A percentile compares a stretch with the other conserved stretches of the same genome.
Evolutionary conservation across 2,329 filamentous ascomycete genomes (phyloP).

Genomic region (Macrophomina pseudophaseolina): DNA sequence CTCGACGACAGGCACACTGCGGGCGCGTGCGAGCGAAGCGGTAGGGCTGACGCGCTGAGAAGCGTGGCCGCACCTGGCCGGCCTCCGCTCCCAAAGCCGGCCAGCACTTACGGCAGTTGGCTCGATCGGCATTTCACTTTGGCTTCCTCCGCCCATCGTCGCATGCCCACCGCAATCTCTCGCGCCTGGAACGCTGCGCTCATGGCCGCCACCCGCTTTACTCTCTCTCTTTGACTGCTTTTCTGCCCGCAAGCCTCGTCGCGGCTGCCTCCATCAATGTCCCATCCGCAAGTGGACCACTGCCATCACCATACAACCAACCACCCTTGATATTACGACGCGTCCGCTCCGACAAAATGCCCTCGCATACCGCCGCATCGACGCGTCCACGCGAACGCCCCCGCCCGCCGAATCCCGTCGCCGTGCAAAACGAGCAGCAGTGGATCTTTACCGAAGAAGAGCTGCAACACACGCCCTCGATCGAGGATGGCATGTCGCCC

Average conservation of each 20-base stretch:
- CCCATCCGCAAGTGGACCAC: not conserved
- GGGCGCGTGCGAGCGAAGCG: not conserved
- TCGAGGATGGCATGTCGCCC: slow-evolving; percentile 77
- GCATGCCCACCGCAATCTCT: slow-evolving; percentile 16
- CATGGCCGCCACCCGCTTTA: not conserved
- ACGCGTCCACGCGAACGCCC: slow-evolving; percentile 32
- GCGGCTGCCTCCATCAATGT: slow-evolving; percentile 21
- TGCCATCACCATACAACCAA: slow-evolving; percentile 8
- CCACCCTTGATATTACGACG: slow-evolving; percentile 14
- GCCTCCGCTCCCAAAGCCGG: not conserved
- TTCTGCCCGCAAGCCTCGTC: slow-evolving; percentile 4
- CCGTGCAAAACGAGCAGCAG: slow-evolving; percentile 67
- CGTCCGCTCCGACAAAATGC: slow-evolving; percentile 20
- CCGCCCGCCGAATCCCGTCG: slow-evolving; percentile 49
- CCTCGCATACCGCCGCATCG: slow-evolving; percentile 14
- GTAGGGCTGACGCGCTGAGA: slow-evolving; percentile 9
- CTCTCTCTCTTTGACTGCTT: not conserved
- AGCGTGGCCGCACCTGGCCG: not conserved
- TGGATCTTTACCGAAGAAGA: slow-evolving; percentile 91
- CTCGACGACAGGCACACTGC: not conserved
- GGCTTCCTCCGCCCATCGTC: slow-evolving; percentile 14
- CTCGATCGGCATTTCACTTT: slow-evolving; percentile 23
- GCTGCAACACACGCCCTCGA: slow-evolving; percentile 79
- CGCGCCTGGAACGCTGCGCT: not conserved
- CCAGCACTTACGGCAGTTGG: not conserved